These are phyloP conservation scores for Patellaria atrata DNA, from an alignment of 495 filamentous ascomycete genomes.

Conservation along the genomic window DNA sequence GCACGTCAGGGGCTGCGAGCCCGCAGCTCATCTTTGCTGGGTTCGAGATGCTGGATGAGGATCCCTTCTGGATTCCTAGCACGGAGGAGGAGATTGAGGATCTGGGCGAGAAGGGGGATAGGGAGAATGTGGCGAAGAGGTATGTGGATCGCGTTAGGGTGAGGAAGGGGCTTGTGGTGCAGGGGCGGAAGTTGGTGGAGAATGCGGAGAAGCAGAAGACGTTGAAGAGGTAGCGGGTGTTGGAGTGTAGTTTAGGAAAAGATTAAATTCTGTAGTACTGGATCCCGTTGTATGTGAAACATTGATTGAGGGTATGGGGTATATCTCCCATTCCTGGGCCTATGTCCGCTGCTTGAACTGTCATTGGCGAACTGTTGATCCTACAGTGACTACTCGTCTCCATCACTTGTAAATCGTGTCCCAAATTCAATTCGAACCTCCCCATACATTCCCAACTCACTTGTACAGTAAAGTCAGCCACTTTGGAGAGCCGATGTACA, in stretches of 20 bases:
- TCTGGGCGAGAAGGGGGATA: slow-evolving; percentile 80
- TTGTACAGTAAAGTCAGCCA: no score
- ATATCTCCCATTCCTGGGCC: no score
- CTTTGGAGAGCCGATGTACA: no score
- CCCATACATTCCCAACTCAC: no score
- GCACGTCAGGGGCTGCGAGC: slow-evolving; percentile 76
- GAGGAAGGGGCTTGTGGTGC: slow-evolving; percentile 76
- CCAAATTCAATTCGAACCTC: no score
- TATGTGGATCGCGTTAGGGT: slow-evolving; percentile 82
- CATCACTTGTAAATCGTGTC: no score
- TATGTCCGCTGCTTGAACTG: no score
- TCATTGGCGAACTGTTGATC: no score
- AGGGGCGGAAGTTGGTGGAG: slow-evolving; percentile 61
- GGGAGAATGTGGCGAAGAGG: slow-evolving; percentile 86
- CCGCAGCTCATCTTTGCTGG: slow-evolving; percentile 90
- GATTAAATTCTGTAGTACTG: not conserved
- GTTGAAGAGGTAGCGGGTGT: slow-evolving; percentile 55
- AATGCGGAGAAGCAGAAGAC: slow-evolving; percentile 99
- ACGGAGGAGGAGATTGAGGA: slow-evolving; percentile 97
- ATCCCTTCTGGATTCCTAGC: slow-evolving; percentile 94
- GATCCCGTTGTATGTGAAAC: no score
- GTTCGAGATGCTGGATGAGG: slow-evolving; percentile 77
- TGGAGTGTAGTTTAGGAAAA: not conserved
- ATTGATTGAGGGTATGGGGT: no score
- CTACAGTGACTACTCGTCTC: no score